Percentiles rank a stretch among this genome's conserved stretches.
Evolutionary conservation across 164 flowering plant species (phyloP).

Genomic region (Berberis thunbergii): DNA sequence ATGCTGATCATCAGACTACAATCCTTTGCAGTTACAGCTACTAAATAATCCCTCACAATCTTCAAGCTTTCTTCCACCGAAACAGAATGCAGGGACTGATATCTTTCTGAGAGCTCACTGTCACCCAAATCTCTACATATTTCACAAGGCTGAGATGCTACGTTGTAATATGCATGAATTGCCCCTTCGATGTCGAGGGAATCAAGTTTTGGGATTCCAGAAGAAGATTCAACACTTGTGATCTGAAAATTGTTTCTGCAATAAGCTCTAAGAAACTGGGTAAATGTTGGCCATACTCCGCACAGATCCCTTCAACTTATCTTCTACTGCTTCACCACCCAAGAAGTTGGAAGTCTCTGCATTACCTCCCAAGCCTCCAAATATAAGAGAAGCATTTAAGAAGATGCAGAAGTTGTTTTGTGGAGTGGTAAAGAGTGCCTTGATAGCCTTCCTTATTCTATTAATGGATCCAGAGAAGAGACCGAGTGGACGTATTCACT

Average conservation of each 20-base stretch:
- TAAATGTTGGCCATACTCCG: constrained; percentile 45
- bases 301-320: constrained; percentile 39
- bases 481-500: constrained; percentile 83
- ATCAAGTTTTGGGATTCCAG: constrained; percentile 80
- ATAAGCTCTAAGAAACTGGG: constrained; percentile 50
- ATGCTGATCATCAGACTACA: constrained; percentile 87
- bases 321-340: constrained; percentile 43
- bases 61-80: constrained; percentile 61
- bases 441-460: constrained; percentile 54
- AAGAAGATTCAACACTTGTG: constrained; percentile 56
- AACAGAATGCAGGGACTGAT: constrained; percentile 47
- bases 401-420: constrained; percentile 90
- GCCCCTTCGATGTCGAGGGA: constrained; percentile 85
- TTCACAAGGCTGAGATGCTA: constrained; percentile 66
- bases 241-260: constrained; percentile 43
- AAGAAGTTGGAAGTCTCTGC: constrained; percentile 19
- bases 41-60: constrained; percentile 72
- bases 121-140: constrained; percentile 40
- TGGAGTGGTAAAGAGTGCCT: constrained; percentile 60
- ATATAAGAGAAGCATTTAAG: constrained; percentile 64
- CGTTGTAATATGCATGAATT: constrained; percentile 82
- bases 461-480: constrained; percentile 71
- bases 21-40: constrained; percentile 94
- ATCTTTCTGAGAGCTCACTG: constrained; percentile 21
- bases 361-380: constrained; percentile 63